Percentiles rank a stretch among this genome's conserved stretches.
Conservation (phyloP, 2,329 filamentous ascomycete species). For the Aureobasidium namibiae region DNA sequence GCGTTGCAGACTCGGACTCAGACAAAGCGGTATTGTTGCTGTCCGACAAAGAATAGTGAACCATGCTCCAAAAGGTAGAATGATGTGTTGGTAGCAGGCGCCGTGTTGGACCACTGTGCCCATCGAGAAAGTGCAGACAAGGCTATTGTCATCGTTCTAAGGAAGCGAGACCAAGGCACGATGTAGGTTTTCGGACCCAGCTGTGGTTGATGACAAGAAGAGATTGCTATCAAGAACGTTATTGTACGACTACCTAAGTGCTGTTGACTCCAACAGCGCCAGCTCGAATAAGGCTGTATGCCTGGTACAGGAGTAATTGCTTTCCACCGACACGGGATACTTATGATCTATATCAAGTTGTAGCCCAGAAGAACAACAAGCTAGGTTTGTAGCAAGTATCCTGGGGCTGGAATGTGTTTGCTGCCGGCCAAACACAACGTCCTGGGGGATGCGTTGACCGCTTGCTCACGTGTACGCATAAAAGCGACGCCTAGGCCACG, state of each 20-base stretch:
- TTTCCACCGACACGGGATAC: background rate
- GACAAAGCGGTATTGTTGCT: background rate
- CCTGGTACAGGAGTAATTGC: background rate
- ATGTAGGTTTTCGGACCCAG: too few relatives aligned
- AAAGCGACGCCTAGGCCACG: too few relatives aligned
- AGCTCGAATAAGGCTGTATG: background rate
- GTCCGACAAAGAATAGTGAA: background rate
- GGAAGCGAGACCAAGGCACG: too few relatives aligned
- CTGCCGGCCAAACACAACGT: background rate
- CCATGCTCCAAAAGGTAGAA: background rate
- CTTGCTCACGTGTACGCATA: background rate
- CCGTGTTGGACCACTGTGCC: background rate
- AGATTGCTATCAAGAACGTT: too few relatives aligned
- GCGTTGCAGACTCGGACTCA: background rate
- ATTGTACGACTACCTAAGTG: too few relatives aligned
- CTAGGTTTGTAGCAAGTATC: background rate
- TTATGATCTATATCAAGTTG: background rate
- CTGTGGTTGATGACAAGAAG: too few relatives aligned
- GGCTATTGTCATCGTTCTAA: too few relatives aligned
- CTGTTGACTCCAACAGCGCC: too few relatives aligned
- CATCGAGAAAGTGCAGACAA: background rate
- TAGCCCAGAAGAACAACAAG: too few relatives aligned
- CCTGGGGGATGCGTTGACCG: background rate
- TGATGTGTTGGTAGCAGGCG: background rate
- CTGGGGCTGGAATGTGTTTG: background rate